Evolutionary conservation across 2,329 filamentous ascomycete genomes (phyloP), one percentile per base, ranked within the genome.

Genomic region (Fusarium sp.): DNA sequence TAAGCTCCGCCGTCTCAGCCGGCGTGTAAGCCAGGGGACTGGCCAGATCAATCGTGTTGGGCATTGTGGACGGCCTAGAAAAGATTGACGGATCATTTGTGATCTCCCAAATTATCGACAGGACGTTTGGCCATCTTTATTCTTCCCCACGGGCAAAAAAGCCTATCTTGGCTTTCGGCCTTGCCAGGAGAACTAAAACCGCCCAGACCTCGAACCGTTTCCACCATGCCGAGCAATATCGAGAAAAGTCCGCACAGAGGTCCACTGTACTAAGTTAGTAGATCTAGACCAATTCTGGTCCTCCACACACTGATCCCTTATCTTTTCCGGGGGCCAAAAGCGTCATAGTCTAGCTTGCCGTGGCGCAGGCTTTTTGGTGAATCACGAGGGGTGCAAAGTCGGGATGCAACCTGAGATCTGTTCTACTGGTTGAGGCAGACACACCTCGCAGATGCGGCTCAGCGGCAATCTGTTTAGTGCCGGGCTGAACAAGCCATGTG

Each of bases 1-100:
- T 63, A 2, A 74, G 69, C 46, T 74, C 69, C 18, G 68, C 60
- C n/a, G 72, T 72, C 50, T 74, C 69, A 2, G 71, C 69, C 2
- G 72, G 72, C 17, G 72, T 69, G 31, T 71, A 74, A 4, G 69
- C 71, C 45, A 57, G 33, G 7, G 61, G 39, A 7, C 54, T 61
- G 3, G 48, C 39, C 14, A 24, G 24, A 9, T 66, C 63, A 13
- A 66, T 60, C 31, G 17, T 36, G 8, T 64, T 50, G 2, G 31
- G n/a, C 63, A 66, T 65, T 22, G 18, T 24, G 7, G 2, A 3
- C 18, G 7, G 22, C 22, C 3, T 10, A 11, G 6, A 11, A 34
- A 17, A 3, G 2, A 28, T 20, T 42, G n/a, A 26, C 15, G 11
- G 9, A 31, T 31, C 33, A 3, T 8, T 28, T 18, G 10, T 13